phyloP scores from a whole-genome alignment of 129 eudicot genomes.

The Chrysanthemum makinoi region DNA sequence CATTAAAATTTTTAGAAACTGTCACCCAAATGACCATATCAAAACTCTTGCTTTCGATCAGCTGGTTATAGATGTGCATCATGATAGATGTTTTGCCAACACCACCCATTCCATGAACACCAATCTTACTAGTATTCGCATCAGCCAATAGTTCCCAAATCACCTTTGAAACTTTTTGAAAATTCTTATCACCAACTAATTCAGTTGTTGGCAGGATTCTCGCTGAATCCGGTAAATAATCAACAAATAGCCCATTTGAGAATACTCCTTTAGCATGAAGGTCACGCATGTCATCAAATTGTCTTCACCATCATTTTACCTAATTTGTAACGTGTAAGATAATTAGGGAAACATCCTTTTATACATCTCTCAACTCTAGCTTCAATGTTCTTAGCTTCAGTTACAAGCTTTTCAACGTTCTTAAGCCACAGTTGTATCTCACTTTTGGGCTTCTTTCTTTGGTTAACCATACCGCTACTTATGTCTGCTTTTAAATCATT shows the following conservation, averaged over 20 bases:
- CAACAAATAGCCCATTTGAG: slow-evolving; percentile 32
- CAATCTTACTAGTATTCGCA: slow-evolving; percentile 25
- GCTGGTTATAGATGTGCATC: slow-evolving; percentile 37
- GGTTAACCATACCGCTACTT: slow-evolving; percentile 22
- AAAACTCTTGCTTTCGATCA: slow-evolving; percentile 32
- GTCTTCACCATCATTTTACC: slow-evolving; percentile 36
- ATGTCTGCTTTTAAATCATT: slow-evolving; percentile 34
- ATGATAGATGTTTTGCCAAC: slow-evolving; percentile 50
- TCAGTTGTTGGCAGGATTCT: slow-evolving; percentile 37
- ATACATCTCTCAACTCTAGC: slow-evolving; percentile 23
- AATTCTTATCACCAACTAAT: slow-evolving; percentile 28
- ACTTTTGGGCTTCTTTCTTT: slow-evolving; percentile 35
- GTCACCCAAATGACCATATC: slow-evolving; percentile 50
- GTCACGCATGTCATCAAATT: slow-evolving; percentile 22
- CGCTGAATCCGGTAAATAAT: slow-evolving; percentile 23
- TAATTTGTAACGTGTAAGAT: slow-evolving; percentile 33
- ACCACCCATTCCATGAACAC: slow-evolving; percentile 54
- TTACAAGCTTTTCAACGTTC: slow-evolving; percentile 34
- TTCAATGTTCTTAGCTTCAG: slow-evolving; percentile 33
- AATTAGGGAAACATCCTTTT: slow-evolving; percentile 37
- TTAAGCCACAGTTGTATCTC: slow-evolving; percentile 36
- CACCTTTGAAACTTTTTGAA: slow-evolving; percentile 22
- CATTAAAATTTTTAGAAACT: slow-evolving; percentile 33
- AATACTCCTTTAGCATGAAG: slow-evolving; percentile 35
- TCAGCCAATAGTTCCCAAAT: slow-evolving; percentile 35